These are phyloP conservation scores for Beauveria scarabaeidicola DNA, from an alignment of 2,329 filamentous ascomycete genomes.

Conservation along the genomic window DNA sequence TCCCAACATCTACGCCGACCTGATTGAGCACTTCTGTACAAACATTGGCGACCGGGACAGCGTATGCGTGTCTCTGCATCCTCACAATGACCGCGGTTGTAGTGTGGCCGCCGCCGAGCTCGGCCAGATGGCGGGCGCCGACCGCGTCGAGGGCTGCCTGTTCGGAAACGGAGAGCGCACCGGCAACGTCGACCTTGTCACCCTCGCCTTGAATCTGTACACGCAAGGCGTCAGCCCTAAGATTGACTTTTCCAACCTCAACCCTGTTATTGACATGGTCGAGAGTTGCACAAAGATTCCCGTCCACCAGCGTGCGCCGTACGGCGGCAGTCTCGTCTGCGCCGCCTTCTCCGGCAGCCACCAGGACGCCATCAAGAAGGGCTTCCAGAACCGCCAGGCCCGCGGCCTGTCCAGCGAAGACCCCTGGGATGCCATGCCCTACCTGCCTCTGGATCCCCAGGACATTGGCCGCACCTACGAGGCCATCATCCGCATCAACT, in stretches of 20 bases:
- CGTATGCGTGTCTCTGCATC: slow-evolving; percentile 81
- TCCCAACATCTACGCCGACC: slow-evolving; percentile 91
- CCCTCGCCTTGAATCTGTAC: slow-evolving; percentile 86
- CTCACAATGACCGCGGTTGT: slow-evolving; percentile 90
- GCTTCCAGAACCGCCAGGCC: slow-evolving; percentile 63
- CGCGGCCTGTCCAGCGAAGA: slow-evolving; percentile 52
- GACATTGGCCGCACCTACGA: slow-evolving; percentile 97
- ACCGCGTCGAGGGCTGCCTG: slow-evolving; percentile 86
- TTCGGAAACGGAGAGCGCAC: slow-evolving; percentile 91
- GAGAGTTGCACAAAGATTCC: slow-evolving; percentile 94
- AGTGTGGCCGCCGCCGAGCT: slow-evolving; percentile 84
- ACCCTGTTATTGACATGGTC: slow-evolving; percentile 76
- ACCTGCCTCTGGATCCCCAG: slow-evolving; percentile 83
- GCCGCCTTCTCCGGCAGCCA: slow-evolving; percentile 88
- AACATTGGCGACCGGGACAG: slow-evolving; percentile 79
- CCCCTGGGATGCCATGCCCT: slow-evolving; percentile 70
- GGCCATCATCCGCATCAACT: slow-evolving; percentile 96
- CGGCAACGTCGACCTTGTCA: slow-evolving; percentile 91
- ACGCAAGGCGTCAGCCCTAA: slow-evolving; percentile 81
- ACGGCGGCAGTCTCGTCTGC: slow-evolving; percentile 84
- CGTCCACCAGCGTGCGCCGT: slow-evolving; percentile 80
- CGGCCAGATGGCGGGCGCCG: slow-evolving; percentile 92
- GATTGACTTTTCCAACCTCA: slow-evolving; percentile 87
- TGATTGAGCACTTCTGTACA: slow-evolving; percentile 90
- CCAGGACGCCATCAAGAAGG: slow-evolving; percentile 94